Evolutionary conservation across 2,329 filamentous ascomycete genomes (phyloP).

Genomic region (Mycosphaerella sp.): DNA sequence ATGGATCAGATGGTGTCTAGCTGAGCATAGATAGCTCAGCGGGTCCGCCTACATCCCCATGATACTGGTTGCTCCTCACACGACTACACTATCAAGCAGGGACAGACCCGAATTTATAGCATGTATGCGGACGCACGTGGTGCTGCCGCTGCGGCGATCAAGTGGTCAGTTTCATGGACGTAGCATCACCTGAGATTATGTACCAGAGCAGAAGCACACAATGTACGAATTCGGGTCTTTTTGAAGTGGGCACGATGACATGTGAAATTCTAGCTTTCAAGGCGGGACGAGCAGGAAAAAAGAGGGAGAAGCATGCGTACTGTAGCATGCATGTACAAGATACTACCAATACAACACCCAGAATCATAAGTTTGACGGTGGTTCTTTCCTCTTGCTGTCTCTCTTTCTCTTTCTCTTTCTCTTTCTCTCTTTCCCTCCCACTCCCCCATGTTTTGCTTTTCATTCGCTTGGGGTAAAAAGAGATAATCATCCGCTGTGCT

Average conservation of each 20-base stretch:
- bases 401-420: neutral
- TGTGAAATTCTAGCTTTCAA: neutral
- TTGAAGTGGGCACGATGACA: neutral
- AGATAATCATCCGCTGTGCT: neutral
- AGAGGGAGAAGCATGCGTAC: neutral
- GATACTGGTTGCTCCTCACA: too few species aligned
- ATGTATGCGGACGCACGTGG: neutral
- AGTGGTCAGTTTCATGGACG: too few species aligned
- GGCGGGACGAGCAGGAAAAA: neutral
- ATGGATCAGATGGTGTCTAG: too few species aligned
- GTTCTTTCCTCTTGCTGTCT: neutral
- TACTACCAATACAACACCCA: neutral
- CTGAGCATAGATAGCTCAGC: too few species aligned
- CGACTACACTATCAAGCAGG: neutral
- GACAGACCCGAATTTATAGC: neutral
- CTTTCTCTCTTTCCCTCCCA: too few species aligned
- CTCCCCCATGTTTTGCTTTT: too few species aligned
- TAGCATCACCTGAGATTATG: neutral
- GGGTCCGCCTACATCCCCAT: too few species aligned
- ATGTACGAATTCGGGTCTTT: neutral
- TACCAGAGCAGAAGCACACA: neutral
- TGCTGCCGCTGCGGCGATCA: too few species aligned
- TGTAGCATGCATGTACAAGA: neutral
- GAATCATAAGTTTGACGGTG: neutral
- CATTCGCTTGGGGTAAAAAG: neutral